phyloP scores from a whole-genome alignment of 176 grass and related monocot genomes.

The Panicum miliaceum region DNA sequence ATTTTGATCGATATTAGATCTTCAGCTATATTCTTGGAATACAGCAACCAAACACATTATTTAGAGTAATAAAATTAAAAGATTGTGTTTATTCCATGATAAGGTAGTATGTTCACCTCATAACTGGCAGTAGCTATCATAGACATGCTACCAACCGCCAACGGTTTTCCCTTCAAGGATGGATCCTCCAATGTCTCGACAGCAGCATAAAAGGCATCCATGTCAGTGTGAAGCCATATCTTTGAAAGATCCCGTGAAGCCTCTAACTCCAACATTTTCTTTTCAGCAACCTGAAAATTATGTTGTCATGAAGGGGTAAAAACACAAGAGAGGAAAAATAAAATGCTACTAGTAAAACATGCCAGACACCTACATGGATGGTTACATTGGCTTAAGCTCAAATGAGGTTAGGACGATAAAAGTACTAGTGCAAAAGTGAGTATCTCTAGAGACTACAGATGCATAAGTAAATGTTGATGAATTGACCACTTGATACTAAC shows the following conservation, averaged over 20 bases:
- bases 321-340: neutral
- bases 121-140: slow-evolving; percentile 99
- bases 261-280: slow-evolving; percentile 85
- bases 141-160: slow-evolving; percentile 91
- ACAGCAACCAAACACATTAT: slow-evolving; percentile 9
- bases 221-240: slow-evolving; percentile 93
- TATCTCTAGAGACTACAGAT: neutral
- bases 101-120: slow-evolving; percentile 59
- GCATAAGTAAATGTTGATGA: neutral
- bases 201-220: slow-evolving; percentile 97
- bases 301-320: neutral
- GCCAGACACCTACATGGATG: neutral
- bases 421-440: neutral
- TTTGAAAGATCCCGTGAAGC: slow-evolving; percentile 88
- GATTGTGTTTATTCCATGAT: neutral
- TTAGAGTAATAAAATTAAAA: slow-evolving; percentile 9
- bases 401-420: neutral
- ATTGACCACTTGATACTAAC: slow-evolving; percentile 5
- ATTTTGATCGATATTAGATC: neutral
- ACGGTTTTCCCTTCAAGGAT: slow-evolving; percentile 82
- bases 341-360: neutral
- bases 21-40: neutral
- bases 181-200: slow-evolving; percentile 90
- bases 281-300: slow-evolving; percentile 68
- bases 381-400: neutral